Base-by-base conservation (phyloP, 805 yeast genomes). In the Alloascoidea hylecoeti region DNA sequence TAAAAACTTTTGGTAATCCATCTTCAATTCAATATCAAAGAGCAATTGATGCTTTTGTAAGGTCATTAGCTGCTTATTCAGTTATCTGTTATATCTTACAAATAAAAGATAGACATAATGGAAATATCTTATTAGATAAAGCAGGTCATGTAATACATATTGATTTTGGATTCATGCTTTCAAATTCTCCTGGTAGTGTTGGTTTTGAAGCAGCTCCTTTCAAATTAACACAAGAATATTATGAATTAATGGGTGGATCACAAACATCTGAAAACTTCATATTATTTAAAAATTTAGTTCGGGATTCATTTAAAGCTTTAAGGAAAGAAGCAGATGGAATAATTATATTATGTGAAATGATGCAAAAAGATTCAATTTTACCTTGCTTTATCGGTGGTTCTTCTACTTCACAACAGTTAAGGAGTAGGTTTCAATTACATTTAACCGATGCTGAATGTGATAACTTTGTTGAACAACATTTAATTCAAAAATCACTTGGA, bases 191-290 rank as follows among this genome's bases (percentile, higher is more conserved):
- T 0, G 98, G 98, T 3, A 80, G 95, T 36, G 86, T 92, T 40
- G 96, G 96, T 0, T 88, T 92, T 55, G 99, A 92, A 53, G 94
- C 96, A 1, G 96, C 97, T 1, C 96, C 98, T 1, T 92, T 92
- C 66, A 92, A 92, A 54, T 64, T 92, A 14, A 85, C 97, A 0
- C 66, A 67, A 42, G 99, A 92, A 50, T 92, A 92, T 48, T 74
- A 89, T 16, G 96, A 88, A 19, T 56, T 92, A 3, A 55, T 92
- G 46, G 98, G 94, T 6, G 97, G 97, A 0, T 39, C 66, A 0
- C 77, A 73, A 2, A 23, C 30, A 9, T 72, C 85, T 15, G 69
- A 63, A 16, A 59, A 69, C 38, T 92, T 72, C 58, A 52, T 59
- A 32, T 64, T 65, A 39, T 92, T 83, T 59, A 71, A 71, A 30